Conservation (phyloP, 805 yeast species). For the Metschnikowia drakensbergensis region DNA sequence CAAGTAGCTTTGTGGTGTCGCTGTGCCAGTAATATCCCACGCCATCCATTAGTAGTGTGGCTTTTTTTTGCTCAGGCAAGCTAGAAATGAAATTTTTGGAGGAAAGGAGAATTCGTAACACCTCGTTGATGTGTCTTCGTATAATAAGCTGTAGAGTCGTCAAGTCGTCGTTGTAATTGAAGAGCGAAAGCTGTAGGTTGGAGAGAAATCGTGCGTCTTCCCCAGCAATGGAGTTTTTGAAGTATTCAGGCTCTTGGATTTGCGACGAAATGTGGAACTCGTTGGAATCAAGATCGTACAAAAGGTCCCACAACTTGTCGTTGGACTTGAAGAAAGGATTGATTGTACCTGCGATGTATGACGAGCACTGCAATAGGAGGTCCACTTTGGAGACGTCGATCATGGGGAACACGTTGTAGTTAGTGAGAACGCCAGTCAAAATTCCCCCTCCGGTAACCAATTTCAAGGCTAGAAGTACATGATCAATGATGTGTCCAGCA, state of each 20-base stretch:
- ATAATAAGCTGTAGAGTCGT: conserved; percentile 42
- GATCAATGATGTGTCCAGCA: conserved; percentile 40
- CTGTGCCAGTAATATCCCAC: conserved; percentile 43
- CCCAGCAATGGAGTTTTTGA: conserved; percentile 36
- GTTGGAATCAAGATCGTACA: conserved; percentile 56
- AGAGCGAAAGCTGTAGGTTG: conserved; percentile 39
- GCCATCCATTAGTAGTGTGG: conserved; percentile 36
- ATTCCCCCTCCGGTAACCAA: conserved; percentile 43
- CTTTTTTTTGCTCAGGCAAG: conserved; percentile 15
- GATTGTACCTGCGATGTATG: conserved; percentile 61
- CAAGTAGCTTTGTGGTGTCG: conserved; percentile 38
- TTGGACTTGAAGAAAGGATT: conserved; percentile 60
- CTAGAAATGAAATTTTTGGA: conserved; percentile 33
- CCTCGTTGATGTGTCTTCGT: conserved; percentile 43
- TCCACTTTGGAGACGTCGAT: conserved; percentile 59
- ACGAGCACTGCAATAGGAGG: conserved; percentile 37
- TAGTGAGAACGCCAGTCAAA: conserved; percentile 35
- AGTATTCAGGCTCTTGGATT: conserved; percentile 18
- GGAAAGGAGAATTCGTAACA: conserved; percentile 35
- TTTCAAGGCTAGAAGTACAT: conserved; percentile 37
- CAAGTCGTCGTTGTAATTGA: conserved; percentile 44
- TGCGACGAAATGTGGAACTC: conserved; percentile 33
- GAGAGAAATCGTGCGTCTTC: conserved; percentile 46
- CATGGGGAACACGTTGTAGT: conserved; percentile 51
- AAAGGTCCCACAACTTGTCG: conserved; percentile 54